Percentiles rank a stretch among this genome's conserved stretches.
Conservation (phyloP, 345 rosid genomes). For the Gossypium arboreum region DNA sequence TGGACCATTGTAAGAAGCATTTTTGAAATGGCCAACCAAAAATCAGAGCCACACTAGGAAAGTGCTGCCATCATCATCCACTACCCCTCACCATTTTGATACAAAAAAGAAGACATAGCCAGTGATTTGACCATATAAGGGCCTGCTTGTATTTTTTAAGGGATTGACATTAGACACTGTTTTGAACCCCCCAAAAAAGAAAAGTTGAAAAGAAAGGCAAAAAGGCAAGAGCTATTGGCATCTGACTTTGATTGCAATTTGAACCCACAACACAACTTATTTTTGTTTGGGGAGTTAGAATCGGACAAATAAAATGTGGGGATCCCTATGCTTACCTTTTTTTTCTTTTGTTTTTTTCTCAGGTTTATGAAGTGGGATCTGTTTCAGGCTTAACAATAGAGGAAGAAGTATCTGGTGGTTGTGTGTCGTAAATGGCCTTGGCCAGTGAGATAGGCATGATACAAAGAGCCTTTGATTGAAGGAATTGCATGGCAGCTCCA, state of each 20-base stretch:
- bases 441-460: conserved; percentile 98
- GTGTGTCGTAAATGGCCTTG: conserved; percentile 78
- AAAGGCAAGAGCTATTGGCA: conserved; percentile 34
- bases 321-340: conserved; percentile 24
- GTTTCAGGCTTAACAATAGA: conserved; percentile 74
- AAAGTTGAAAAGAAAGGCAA: conserved; percentile 30
- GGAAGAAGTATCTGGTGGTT: conserved; percentile 70
- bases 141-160: conserved; percentile 28
- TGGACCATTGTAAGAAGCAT: conserved; percentile 16
- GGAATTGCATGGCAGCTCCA: conserved; percentile 95
- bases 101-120: conserved; percentile 42
- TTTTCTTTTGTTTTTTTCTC: background rate
- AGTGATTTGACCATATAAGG: conserved; percentile 52
- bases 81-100: conserved; percentile 39
- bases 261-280: conserved; percentile 23
- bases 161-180: conserved; percentile 44
- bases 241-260: conserved; percentile 70
- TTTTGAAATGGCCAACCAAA: conserved; percentile 26
- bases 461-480: conserved; percentile 96
- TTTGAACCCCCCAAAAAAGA: conserved; percentile 16
- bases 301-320: conserved; percentile 17
- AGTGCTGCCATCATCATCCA: conserved; percentile 70
- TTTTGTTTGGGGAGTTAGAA: no score
- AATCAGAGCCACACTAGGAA: conserved; percentile 46
- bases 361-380: conserved; percentile 55